Evolutionary conservation across 352 stramenopile genomes (phyloP).

Genomic region (Globisporangium mamillatum): DNA sequence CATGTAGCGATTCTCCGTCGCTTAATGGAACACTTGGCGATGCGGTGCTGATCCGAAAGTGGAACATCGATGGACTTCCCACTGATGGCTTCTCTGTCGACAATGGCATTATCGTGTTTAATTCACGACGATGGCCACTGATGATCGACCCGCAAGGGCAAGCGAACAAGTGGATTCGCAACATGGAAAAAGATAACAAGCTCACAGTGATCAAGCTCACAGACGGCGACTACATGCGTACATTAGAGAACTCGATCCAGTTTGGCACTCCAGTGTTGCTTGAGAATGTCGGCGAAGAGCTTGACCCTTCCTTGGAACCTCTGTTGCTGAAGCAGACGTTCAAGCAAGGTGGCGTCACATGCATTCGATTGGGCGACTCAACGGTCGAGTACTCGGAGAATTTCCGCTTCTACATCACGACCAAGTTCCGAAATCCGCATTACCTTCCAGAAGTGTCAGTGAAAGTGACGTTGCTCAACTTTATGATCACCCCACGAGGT

Average conservation of each 20-base stretch:
- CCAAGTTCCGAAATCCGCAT: constrained; percentile 92
- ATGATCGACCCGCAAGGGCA: constrained; percentile 96
- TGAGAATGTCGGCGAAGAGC: constrained; percentile 91
- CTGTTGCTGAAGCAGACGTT: constrained; percentile 94
- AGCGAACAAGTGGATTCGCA: constrained; percentile 95
- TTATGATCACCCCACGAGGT: constrained; percentile 94
- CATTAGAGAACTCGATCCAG: constrained; percentile 91
- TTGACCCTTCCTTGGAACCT: constrained; percentile 92
- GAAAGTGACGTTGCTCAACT: constrained; percentile 93
- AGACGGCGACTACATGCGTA: constrained; percentile 91
- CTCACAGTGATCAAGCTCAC: constrained; percentile 94
- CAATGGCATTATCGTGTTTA: constrained; percentile 95
- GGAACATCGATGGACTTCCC: constrained; percentile 93
- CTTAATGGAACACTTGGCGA: constrained; percentile 89
- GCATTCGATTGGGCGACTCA: constrained; percentile 91
- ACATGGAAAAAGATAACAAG: constrained; percentile 90
- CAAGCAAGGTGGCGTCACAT: constrained; percentile 91
- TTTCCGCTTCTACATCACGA: constrained; percentile 95
- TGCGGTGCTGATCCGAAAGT: constrained; percentile 90
- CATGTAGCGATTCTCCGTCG: constrained; percentile 83
- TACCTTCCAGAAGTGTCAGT: constrained; percentile 93
- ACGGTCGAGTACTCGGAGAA: constrained; percentile 90
- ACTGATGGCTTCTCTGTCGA: constrained; percentile 93
- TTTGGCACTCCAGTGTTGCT: constrained; percentile 91
- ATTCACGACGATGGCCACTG: constrained; percentile 91